Evolutionary conservation across 352 stramenopile genomes (phyloP).

Genomic region (Peronospora destructor): DNA sequence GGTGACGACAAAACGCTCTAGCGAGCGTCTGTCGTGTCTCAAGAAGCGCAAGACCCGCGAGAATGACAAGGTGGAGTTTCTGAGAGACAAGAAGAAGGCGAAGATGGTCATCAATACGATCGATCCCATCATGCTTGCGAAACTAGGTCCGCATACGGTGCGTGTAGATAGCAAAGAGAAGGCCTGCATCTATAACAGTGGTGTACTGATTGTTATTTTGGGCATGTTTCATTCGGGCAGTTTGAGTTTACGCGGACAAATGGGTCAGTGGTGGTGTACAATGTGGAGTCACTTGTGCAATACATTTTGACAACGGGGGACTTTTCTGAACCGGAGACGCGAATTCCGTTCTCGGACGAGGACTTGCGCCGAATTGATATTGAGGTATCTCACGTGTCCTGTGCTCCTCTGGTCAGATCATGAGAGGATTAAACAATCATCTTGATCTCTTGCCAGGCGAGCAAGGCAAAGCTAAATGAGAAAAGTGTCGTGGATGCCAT

Average conservation of each 20-base stretch:
- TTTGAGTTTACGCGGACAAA: constrained; percentile 83
- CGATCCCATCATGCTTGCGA: constrained; percentile 85
- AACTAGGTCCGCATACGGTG: constrained; percentile 71
- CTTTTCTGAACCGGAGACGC: constrained; percentile 84
- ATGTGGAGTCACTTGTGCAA: constrained; percentile 80
- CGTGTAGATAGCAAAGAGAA: constrained; percentile 3
- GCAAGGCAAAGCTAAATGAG: constrained; percentile 48
- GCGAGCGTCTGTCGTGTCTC: constrained; percentile 40
- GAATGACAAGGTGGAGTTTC: constrained; percentile 16
- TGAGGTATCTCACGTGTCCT: constrained; percentile 37
- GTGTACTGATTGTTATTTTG: constrained; percentile 9
- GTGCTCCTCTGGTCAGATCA: constrained; percentile 24
- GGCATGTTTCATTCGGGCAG: constrained; percentile 26
- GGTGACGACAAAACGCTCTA: constrained; percentile 35
- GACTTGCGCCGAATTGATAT: constrained; percentile 68
- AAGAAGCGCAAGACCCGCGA: constrained; percentile 47
- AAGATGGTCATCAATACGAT: constrained; percentile 69
- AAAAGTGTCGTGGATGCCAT: constrained; percentile 71
- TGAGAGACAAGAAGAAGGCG: constrained; percentile 37
- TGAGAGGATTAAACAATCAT: constrained; percentile 24
- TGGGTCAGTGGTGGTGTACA: constrained; percentile 79
- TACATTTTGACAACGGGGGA: constrained; percentile 86
- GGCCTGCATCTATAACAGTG: no score
- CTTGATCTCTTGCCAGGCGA: constrained; percentile 44
- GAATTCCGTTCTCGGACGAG: constrained; percentile 81